A percentile compares a stretch with the other conserved stretches of the same genome.
These are phyloP conservation scores for Trebouxia sp. DNA, from an alignment of 139 green algal species.

Conservation along the genomic window DNA sequence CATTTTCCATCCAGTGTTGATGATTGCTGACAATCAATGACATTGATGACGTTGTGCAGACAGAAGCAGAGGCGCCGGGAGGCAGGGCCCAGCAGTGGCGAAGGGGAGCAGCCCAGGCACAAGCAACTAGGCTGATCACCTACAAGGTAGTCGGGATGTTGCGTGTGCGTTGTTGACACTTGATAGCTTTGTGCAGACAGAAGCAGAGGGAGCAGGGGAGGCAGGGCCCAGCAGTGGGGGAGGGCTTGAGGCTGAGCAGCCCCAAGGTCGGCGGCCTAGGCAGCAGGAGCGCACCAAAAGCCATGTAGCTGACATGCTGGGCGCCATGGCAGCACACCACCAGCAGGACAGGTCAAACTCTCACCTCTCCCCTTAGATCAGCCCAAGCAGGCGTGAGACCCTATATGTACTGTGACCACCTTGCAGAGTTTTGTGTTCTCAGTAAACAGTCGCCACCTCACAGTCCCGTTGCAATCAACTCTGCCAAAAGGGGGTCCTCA, in stretches of 20 bases:
- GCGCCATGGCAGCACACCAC: conserved; percentile 33
- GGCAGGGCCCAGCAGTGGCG: conserved; percentile 28
- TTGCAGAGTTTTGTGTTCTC: no score
- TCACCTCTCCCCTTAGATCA: no score
- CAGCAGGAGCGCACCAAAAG: conserved; percentile 11
- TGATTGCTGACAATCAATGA: no score
- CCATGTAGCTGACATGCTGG: conserved; percentile 43
- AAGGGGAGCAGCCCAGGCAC: no score
- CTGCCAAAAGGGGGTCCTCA: no score
- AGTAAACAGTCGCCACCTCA: no score
- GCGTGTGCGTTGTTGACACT: no score
- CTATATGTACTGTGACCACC: no score
- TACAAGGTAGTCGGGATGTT: not conserved
- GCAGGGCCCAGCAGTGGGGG: conserved; percentile 28
- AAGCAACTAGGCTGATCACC: not conserved
- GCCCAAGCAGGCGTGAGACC: no score
- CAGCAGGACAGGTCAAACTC: conserved; percentile 31
- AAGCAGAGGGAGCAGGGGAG: not conserved
- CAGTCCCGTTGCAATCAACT: no score
- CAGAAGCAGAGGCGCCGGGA: not conserved
- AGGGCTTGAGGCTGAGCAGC: not conserved
- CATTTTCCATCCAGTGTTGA: no score
- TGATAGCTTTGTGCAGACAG: not conserved
- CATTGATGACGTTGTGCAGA: not conserved
- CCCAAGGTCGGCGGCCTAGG: not conserved